A percentile compares a stretch with the other conserved stretches of the same genome.
phyloP scores from a whole-genome alignment of 106 monocot genomes.

The Phalaenopsis equestris region DNA sequence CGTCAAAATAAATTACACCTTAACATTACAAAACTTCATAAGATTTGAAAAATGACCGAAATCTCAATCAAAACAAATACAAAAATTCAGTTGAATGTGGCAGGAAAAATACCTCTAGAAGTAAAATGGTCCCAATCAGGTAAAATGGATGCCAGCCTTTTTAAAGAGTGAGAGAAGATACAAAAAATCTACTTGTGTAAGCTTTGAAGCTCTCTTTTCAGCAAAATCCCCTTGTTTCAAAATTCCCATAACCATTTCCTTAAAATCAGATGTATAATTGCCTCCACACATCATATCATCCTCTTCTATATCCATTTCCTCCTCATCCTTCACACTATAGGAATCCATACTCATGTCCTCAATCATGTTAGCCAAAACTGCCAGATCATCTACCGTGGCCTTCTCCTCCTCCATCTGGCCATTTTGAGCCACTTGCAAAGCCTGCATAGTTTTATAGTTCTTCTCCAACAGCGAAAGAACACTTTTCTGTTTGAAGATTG shows the following conservation, averaged over 20 bases:
- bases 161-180: slow-evolving; percentile 89
- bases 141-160: slow-evolving; percentile 80
- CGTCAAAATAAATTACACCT: background rate
- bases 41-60: background rate
- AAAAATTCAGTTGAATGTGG: background rate
- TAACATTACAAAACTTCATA: background rate
- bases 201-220: slow-evolving; percentile 87
- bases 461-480: slow-evolving; percentile 72
- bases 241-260: slow-evolving; percentile 64
- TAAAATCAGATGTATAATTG: slow-evolving; percentile 35
- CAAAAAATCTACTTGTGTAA: slow-evolving; percentile 82
- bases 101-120: background rate
- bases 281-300: slow-evolving; percentile 31
- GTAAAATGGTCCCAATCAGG: slow-evolving; percentile 19
- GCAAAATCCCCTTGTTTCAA: slow-evolving; percentile 71
- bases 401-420: slow-evolving; percentile 36
- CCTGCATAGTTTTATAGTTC: slow-evolving; percentile 81
- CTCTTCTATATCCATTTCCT: slow-evolving; percentile 38
- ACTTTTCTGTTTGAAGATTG: slow-evolving; percentile 70
- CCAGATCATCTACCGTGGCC: slow-evolving; percentile 28
- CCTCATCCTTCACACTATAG: slow-evolving; percentile 31
- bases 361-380: slow-evolving; percentile 48
- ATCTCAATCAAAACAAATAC: slow-evolving; percentile 1
- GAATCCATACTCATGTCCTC: slow-evolving; percentile 51
- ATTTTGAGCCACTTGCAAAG: slow-evolving; percentile 31